Percentiles rank a stretch among this genome's conserved stretches.
Evolutionary conservation across 2,329 filamentous ascomycete genomes (phyloP).

Genomic region (Microcera coccophila): DNA sequence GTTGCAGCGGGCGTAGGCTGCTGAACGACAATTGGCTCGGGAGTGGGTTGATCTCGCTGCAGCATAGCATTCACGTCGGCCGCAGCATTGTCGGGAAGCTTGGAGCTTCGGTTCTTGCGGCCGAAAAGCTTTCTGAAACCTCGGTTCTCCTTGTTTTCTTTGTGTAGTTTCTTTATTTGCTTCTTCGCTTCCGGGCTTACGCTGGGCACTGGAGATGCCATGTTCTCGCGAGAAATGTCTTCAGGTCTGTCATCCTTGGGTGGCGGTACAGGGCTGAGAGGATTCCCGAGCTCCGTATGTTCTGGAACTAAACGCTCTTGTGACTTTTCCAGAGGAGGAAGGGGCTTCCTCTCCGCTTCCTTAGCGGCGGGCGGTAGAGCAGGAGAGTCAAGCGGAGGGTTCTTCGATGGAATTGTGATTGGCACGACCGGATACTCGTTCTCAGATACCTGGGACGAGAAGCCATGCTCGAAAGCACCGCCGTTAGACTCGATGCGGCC

Average conservation of each 20-base stretch:
- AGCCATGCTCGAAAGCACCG: constrained; percentile 20
- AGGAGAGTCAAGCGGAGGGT: constrained; percentile 13
- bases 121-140: constrained; percentile 64
- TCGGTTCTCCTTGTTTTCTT: constrained; percentile 44
- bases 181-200: constrained; percentile 41
- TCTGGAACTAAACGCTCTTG: constrained; percentile 1
- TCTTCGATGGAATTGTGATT: constrained; percentile 6
- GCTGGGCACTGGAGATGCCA: constrained; percentile 19
- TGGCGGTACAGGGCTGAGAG: constrained; percentile 19
- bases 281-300: constrained; percentile 5
- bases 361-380: constrained; percentile 20
- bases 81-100: constrained; percentile 51
- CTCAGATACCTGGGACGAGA: constrained; percentile 39
- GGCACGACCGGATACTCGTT: constrained; percentile 32
- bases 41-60: constrained; percentile 33
- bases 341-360: constrained; percentile 19
- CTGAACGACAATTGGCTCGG: constrained; percentile 22
- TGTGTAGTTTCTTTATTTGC: constrained; percentile 52
- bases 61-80: constrained; percentile 51
- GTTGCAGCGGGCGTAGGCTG: constrained; percentile 26
- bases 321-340: constrained; percentile 6
- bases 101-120: constrained; percentile 58
- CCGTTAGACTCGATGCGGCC: constrained; percentile 13
- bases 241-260: constrained; percentile 25
- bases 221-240: constrained; percentile 13